Evolutionary conservation across 176 grass and related monocot species (phyloP).

Genomic region (Neostapfia colusana): DNA sequence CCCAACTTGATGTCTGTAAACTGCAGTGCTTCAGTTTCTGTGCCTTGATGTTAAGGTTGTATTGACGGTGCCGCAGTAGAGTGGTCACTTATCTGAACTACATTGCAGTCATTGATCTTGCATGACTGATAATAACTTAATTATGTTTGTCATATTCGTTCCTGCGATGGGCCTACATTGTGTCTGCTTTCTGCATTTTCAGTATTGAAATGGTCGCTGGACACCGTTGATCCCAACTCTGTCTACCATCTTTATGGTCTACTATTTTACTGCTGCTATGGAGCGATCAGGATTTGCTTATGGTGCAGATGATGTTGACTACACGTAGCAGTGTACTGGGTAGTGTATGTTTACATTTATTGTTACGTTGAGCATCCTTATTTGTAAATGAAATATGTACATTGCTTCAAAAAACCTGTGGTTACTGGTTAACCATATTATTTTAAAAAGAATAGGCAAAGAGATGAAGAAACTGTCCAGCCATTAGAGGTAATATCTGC

Average conservation of each 20-base stretch:
- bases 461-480: too few species aligned
- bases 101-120: conserved; percentile 32
- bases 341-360: too few species aligned
- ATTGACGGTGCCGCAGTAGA: not conserved
- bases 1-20: conserved; percentile 54
- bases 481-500: too few species aligned
- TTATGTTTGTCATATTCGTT: conserved; percentile 18
- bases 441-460: too few species aligned
- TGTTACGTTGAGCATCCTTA: too few species aligned
- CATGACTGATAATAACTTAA: conserved; percentile 34
- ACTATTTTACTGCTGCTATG: not conserved
- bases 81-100: conserved; percentile 1
- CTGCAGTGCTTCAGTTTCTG: not conserved
- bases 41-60: not conserved
- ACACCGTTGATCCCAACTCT: not conserved
- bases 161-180: not conserved
- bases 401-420: too few species aligned
- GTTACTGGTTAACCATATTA: too few species aligned
- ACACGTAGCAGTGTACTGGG: too few species aligned
- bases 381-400: too few species aligned
- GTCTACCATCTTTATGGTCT: not conserved
- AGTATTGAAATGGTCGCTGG: not conserved
- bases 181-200: not conserved
- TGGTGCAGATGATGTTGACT: too few species aligned
- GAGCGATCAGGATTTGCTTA: not conserved